Evolutionary conservation across 768 basidiomycete species (phyloP).

Genomic region (Mycena sanguinolenta): DNA sequence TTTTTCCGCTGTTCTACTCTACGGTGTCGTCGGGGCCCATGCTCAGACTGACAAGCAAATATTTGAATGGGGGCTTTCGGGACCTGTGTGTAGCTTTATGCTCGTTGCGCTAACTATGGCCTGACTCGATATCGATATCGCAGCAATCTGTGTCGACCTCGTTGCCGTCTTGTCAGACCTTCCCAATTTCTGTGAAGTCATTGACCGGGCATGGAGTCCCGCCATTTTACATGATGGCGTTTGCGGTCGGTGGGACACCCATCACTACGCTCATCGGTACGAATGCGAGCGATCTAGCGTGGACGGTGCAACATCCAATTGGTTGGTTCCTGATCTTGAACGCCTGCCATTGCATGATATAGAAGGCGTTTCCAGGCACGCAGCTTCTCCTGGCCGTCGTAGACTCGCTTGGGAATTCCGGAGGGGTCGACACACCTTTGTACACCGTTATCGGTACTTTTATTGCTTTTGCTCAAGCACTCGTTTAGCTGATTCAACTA

Average conservation of each 20-base stretch:
- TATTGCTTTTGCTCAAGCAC: not conserved
- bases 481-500: not conserved
- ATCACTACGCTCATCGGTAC: slow-evolving; percentile 52
- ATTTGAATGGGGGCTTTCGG: slow-evolving; percentile 17
- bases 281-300: slow-evolving; percentile 52
- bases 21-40: not conserved
- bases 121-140: too few species aligned
- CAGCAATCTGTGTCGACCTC: slow-evolving; percentile 10
- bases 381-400: slow-evolving; percentile 59
- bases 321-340: slow-evolving; percentile 48
- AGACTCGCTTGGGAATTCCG: slow-evolving; percentile 58
- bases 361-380: slow-evolving; percentile 56
- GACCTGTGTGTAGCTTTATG: not conserved
- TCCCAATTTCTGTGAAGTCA: not conserved
- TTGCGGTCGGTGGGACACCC: slow-evolving; percentile 52
- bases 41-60: not conserved
- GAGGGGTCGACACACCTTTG: slow-evolving; percentile 52
- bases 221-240: slow-evolving; percentile 61
- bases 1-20: not conserved
- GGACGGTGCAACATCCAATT: slow-evolving; percentile 56
- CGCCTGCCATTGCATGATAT: not conserved
- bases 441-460: slow-evolving; percentile 53
- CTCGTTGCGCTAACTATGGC: not conserved
- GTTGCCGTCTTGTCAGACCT: slow-evolving; percentile 10
- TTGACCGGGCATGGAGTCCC: slow-evolving; percentile 34